These are phyloP conservation scores for Cladosporium sphaerospermum DNA, from an alignment of 2,329 filamentous ascomycete species.

Conservation along the genomic window DNA sequence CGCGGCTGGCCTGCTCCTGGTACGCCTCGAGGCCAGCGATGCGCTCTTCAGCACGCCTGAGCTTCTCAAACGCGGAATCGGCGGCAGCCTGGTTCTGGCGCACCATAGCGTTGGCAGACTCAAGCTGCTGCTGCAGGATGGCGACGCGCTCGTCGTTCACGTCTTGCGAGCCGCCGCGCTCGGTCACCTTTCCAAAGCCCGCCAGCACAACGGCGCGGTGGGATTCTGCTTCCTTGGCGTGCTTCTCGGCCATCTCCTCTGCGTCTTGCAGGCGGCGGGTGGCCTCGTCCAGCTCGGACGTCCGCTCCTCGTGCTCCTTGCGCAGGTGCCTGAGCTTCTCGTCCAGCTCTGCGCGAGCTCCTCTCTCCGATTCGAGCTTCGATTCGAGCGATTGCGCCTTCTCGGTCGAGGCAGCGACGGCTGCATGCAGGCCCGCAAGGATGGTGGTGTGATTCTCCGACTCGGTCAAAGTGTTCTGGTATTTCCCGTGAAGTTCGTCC, in stretches of 20 bases:
- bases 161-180: constrained; percentile 48
- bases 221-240: constrained; percentile 78
- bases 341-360: constrained; percentile 68
- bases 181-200: constrained; percentile 68
- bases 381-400: constrained; percentile 71
- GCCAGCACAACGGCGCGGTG: constrained; percentile 77
- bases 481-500: constrained; percentile 63
- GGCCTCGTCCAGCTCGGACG: constrained; percentile 67
- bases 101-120: constrained; percentile 70
- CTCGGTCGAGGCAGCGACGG: constrained; percentile 70
- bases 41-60: constrained; percentile 88
- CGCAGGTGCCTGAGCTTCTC: constrained; percentile 69
- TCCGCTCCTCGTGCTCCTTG: constrained; percentile 74
- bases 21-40: constrained; percentile 95
- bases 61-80: constrained; percentile 76
- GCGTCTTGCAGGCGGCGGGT: constrained; percentile 73
- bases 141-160: constrained; percentile 59
- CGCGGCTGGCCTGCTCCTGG: constrained; percentile 92
- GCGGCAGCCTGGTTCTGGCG: constrained; percentile 86
- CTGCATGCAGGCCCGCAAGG: constrained; percentile 68
- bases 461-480: constrained; percentile 60
- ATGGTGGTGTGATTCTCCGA: constrained; percentile 64
- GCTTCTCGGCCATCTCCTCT: constrained; percentile 80
- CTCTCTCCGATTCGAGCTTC: constrained; percentile 76
- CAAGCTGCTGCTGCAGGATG: constrained; percentile 73